Percentiles rank a stretch among this genome's conserved stretches.
Evolutionary conservation across 2,329 filamentous ascomycete genomes (phyloP).

Genomic region (Venturia nashicola): DNA sequence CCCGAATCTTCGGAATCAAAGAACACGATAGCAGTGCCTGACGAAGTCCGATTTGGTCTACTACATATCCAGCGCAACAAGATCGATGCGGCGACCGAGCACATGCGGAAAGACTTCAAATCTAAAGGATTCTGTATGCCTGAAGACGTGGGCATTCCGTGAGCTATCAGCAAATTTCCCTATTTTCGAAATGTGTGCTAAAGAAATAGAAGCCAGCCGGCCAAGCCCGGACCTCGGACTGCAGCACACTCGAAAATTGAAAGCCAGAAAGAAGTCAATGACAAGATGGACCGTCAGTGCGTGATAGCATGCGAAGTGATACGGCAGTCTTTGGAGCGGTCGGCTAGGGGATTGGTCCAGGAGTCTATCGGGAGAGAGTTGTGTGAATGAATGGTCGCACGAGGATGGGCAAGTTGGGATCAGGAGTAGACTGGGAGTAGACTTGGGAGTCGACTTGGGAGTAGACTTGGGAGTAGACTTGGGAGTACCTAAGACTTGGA

Average conservation of each 20-base stretch:
- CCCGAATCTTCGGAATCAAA: slow-evolving; percentile 23
- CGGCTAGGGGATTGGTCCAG: not conserved
- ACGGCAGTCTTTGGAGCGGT: not conserved
- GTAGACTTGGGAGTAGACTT: too few species aligned
- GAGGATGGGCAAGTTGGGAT: not conserved
- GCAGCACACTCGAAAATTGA: not conserved
- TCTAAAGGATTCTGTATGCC: slow-evolving; percentile 36
- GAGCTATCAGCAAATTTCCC: not conserved
- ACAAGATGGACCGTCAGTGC: not conserved
- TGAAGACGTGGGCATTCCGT: slow-evolving; percentile 18
- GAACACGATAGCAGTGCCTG: slow-evolving; percentile 16
- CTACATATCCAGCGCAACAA: slow-evolving; percentile 38
- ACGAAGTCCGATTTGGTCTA: slow-evolving; percentile 19
- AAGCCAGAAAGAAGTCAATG: not conserved
- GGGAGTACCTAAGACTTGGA: too few species aligned
- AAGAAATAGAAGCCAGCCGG: not conserved
- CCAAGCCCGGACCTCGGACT: not conserved
- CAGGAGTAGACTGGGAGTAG: too few species aligned
- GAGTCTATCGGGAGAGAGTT: not conserved
- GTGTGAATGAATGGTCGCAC: not conserved
- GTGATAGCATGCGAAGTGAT: not conserved
- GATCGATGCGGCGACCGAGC: slow-evolving; percentile 32
- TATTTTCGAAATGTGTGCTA: not conserved
- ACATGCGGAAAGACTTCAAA: slow-evolving; percentile 31
- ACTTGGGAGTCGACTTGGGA: too few species aligned